Percentiles rank a stretch among this genome's conserved stretches.
Evolutionary conservation across 2,329 filamentous ascomycete genomes (phyloP).

Genomic region (Aspergillus pseudoterreus): DNA sequence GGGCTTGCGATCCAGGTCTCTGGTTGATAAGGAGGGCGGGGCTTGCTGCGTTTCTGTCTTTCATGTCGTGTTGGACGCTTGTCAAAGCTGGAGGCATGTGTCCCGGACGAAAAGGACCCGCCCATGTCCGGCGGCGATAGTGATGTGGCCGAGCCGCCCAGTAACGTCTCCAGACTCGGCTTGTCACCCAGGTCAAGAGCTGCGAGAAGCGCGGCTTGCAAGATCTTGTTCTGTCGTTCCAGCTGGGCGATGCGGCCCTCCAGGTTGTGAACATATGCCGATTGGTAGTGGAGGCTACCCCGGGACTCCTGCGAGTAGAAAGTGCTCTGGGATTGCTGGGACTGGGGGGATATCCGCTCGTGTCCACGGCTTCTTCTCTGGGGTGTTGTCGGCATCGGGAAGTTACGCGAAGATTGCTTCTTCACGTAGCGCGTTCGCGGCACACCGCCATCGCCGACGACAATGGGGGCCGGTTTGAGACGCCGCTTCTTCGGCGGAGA

Average conservation of each 20-base stretch:
- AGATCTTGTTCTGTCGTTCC: conserved; percentile 41
- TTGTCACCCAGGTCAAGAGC: conserved; percentile 37
- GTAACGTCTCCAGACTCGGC: conserved; percentile 24
- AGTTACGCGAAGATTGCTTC: conserved; percentile 8
- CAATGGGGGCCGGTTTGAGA: conserved; percentile 8
- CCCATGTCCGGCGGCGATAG: conserved; percentile 14
- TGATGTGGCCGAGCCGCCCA: conserved; percentile 19
- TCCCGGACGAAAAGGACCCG: conserved; percentile 15
- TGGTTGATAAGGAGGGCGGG: conserved; percentile 13
- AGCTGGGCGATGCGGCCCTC: conserved; percentile 38
- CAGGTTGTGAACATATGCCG: conserved; percentile 21
- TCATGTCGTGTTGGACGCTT: conserved; percentile 1
- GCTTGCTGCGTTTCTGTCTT: conserved; percentile 4
- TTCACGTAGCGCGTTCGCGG: conserved; percentile 4
- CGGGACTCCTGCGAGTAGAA: conserved; percentile 19
- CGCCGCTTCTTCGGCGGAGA: conserved; percentile 10
- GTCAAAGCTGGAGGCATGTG: conserved; percentile 16
- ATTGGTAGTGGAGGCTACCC: conserved; percentile 11
- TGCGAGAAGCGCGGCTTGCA: conserved; percentile 40
- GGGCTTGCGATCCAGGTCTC: conserved; percentile 30
- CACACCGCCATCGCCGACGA: conserved; percentile 4
- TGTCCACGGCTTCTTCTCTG: conserved; percentile 15
- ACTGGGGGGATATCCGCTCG: conserved; percentile 22
- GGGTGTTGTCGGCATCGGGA: conserved; percentile 19
- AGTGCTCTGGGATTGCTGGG: conserved; percentile 20